phyloP scores from a whole-genome alignment of 371 early-diverging fungal genomes.

The Conidiobolus incongruus region DNA sequence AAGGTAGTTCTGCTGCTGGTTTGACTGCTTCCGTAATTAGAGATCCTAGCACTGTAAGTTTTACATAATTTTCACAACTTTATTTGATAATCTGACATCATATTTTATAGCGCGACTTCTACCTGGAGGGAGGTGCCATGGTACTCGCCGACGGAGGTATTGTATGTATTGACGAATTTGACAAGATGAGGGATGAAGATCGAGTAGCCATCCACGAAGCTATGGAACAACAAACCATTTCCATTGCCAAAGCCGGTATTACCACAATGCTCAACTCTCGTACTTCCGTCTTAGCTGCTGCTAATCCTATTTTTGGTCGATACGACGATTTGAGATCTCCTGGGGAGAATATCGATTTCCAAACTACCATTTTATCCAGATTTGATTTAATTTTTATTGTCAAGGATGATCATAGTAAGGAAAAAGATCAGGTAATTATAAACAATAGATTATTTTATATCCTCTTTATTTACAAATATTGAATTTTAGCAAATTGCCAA shows the following conservation, averaged over 20 bases:
- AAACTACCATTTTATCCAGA: slow-evolving; percentile 93
- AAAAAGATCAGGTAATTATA: slow-evolving; percentile 43
- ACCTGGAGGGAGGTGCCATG: slow-evolving; percentile 99
- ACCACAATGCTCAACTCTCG: slow-evolving; percentile 97
- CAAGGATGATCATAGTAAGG: slow-evolving; percentile 73
- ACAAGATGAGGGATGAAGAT: too few species aligned
- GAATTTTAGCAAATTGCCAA: slow-evolving; percentile 41
- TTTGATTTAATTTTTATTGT: slow-evolving; percentile 97
- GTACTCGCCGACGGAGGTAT: slow-evolving; percentile 99
- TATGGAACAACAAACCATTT: slow-evolving; percentile 99
- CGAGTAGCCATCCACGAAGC: too few species aligned
- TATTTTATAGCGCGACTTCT: slow-evolving; percentile 68
- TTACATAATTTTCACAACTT: slow-evolving; percentile 94
- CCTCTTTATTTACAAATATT: slow-evolving; percentile 5
- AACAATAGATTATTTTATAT: slow-evolving; percentile 4
- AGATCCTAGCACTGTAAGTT: slow-evolving; percentile 49
- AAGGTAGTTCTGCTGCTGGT: slow-evolving; percentile 96
- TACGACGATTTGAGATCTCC: slow-evolving; percentile 97
- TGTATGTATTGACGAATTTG: too few species aligned
- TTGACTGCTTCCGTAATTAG: slow-evolving; percentile 96
- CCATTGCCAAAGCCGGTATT: slow-evolving; percentile 99
- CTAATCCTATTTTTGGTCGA: slow-evolving; percentile 99
- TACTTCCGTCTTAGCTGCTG: slow-evolving; percentile 97
- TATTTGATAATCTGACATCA: not conserved
- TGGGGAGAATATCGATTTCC: slow-evolving; percentile 98